phyloP scores from a whole-genome alignment of 139 green algal species.

The Chlorella sorokiniana region DNA sequence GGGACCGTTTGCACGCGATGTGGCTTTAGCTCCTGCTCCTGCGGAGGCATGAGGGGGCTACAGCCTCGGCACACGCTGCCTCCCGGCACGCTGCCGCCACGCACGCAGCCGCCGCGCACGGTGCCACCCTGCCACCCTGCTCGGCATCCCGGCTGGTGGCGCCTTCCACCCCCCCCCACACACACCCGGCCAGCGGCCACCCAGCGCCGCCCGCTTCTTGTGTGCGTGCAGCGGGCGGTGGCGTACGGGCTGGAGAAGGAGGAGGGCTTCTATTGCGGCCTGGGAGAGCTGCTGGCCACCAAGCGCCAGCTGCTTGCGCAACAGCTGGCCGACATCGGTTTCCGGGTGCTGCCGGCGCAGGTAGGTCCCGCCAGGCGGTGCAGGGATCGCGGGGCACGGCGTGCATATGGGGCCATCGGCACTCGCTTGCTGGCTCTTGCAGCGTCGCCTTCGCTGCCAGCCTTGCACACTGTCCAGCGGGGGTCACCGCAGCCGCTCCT shows the following conservation, averaged over 20 bases:
- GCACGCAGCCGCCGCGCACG: too few species aligned
- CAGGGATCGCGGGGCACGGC: too few species aligned
- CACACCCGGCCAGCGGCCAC: background rate
- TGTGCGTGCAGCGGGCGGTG: conserved; percentile 58
- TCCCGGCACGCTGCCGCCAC: too few species aligned
- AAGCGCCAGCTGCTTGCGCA: conserved; percentile 60
- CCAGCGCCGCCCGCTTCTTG: background rate
- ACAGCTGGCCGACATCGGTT: conserved; percentile 61
- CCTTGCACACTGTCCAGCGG: too few species aligned
- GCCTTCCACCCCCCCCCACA: background rate
- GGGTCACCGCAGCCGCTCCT: background rate
- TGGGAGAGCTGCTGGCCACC: conserved; percentile 46
- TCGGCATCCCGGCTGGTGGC: background rate
- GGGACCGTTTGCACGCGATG: too few species aligned
- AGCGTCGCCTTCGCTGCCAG: too few species aligned
- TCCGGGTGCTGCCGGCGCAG: conserved; percentile 44
- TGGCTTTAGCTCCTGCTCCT: too few species aligned
- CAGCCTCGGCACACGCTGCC: too few species aligned
- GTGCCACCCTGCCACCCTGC: background rate
- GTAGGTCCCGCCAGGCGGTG: background rate
- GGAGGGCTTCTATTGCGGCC: conserved; percentile 64
- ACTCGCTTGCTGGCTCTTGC: too few species aligned
- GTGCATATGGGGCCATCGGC: too few species aligned
- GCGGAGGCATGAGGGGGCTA: too few species aligned
- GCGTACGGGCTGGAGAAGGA: conserved; percentile 74